Evolutionary conservation across 352 stramenopile species (phyloP).

Genomic region (Pythium diclinum): DNA sequence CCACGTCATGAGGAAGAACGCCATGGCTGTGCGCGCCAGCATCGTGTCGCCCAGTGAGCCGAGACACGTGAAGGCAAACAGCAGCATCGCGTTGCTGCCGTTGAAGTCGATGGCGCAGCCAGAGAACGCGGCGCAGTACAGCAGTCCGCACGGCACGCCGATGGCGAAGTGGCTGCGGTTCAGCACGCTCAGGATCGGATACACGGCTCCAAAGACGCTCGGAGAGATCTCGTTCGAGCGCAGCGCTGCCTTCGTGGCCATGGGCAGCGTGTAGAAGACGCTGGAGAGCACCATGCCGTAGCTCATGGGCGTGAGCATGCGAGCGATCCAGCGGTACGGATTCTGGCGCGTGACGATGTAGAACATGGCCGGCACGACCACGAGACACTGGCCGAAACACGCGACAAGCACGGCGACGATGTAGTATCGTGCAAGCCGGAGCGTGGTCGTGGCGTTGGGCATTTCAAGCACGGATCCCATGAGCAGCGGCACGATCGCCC

Average conservation of each 20-base stretch:
- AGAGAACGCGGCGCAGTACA: conserved; percentile 51
- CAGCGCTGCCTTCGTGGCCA: conserved; percentile 59
- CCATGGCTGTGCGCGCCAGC: conserved; percentile 37
- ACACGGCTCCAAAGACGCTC: conserved; percentile 54
- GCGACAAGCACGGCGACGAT: conserved; percentile 30
- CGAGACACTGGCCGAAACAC: conserved; percentile 34
- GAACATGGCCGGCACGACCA: conserved; percentile 49
- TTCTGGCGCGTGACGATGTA: conserved; percentile 49
- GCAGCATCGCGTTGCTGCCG: conserved; percentile 31
- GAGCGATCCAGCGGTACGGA: conserved; percentile 45
- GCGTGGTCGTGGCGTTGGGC: conserved; percentile 31
- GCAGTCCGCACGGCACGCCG: conserved; percentile 38
- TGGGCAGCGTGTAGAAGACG: conserved; percentile 43
- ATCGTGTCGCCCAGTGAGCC: conserved; percentile 46
- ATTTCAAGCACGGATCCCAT: conserved; percentile 41
- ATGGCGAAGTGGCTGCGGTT: conserved; percentile 52
- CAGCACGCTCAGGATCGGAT: conserved; percentile 49
- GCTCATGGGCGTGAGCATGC: conserved; percentile 43
- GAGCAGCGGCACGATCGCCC: conserved; percentile 48
- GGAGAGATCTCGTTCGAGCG: conserved; percentile 45
- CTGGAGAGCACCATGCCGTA: conserved; percentile 49
- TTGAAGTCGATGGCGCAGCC: conserved; percentile 40
- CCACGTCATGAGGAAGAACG: conserved; percentile 61
- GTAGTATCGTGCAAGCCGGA: conserved; percentile 46
- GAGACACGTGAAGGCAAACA: conserved; percentile 49